These are phyloP conservation scores for Punctularia strigosozonata DNA, from an alignment of 768 basidiomycete genomes.

Conservation along the genomic window DNA sequence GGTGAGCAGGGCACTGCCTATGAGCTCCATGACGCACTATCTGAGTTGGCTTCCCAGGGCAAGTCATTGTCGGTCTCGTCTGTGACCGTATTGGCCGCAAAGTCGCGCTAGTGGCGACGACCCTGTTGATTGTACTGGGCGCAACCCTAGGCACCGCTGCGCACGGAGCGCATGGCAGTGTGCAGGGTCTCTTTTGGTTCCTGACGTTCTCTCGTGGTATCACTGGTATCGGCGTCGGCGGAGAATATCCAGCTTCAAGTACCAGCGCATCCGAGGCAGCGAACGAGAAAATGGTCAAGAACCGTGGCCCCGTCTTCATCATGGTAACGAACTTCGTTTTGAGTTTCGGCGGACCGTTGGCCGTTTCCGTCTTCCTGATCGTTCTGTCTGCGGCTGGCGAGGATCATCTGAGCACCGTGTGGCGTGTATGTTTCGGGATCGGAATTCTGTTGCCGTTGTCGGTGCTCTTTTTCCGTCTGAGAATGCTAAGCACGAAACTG, in stretches of 20 bases:
- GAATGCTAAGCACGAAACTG: constrained; percentile 59
- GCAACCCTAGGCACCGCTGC: constrained; percentile 59
- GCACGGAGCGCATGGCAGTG: constrained; percentile 44
- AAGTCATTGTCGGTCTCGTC: constrained; percentile 51
- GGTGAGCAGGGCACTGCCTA: neutral
- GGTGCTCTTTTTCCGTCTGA: constrained; percentile 62
- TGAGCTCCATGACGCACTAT: constrained; percentile 4
- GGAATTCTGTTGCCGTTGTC: constrained; percentile 51
- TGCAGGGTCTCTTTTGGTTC: constrained; percentile 60
- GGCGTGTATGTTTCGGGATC: constrained; percentile 56
- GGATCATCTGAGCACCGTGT: constrained; percentile 48
- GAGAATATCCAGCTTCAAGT: constrained; percentile 68
- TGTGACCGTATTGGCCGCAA: constrained; percentile 70
- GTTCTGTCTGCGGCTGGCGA: constrained; percentile 56
- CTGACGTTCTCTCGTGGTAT: constrained; percentile 62
- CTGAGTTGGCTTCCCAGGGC: constrained; percentile 49
- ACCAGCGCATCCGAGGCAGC: constrained; percentile 62
- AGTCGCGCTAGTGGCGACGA: constrained; percentile 60
- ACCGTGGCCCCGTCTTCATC: constrained; percentile 61
- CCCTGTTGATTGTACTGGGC: constrained; percentile 57
- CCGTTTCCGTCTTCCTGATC: constrained; percentile 55
- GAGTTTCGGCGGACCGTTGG: constrained; percentile 55
- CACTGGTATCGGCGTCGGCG: constrained; percentile 62
- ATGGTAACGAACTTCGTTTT: constrained; percentile 69
- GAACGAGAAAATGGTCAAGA: constrained; percentile 50